A percentile compares a stretch with the other conserved stretches of the same genome.
Conservation (phyloP, 495 filamentous ascomycete species). For the Ascodesmis nigricans region DNA sequence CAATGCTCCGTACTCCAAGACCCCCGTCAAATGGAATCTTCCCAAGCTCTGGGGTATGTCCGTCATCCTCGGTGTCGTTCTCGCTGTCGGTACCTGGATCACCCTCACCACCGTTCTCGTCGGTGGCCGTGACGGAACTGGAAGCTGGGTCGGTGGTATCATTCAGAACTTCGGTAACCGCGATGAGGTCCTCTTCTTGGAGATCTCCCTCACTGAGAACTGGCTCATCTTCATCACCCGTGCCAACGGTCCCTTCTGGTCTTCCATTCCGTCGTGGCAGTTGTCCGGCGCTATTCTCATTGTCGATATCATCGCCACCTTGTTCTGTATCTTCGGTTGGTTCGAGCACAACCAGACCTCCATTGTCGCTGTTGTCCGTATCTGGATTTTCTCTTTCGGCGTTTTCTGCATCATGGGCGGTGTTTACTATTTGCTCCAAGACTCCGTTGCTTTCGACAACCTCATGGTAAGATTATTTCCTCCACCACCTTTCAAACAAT, state of each 20-base stretch:
- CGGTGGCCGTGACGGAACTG: constrained; percentile 28
- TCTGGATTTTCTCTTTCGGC: constrained; percentile 79
- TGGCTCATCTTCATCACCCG: constrained; percentile 95
- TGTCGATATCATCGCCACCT: constrained; percentile 62
- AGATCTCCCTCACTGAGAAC: constrained; percentile 81
- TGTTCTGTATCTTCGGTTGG: constrained; percentile 65
- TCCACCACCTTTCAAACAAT: background rate
- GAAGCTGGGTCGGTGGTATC: constrained; percentile 67
- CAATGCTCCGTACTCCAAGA: constrained; percentile 67
- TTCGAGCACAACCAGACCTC: constrained; percentile 47
- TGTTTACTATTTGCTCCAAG: constrained; percentile 42
- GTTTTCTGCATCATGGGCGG: constrained; percentile 50
- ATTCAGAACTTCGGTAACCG: constrained; percentile 67
- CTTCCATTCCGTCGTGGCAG: constrained; percentile 62
- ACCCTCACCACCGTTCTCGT: constrained; percentile 56
- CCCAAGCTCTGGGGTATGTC: constrained; percentile 87
- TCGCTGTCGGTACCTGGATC: constrained; percentile 70
- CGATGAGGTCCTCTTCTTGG: constrained; percentile 66
- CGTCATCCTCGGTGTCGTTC: constrained; percentile 53
- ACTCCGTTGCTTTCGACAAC: constrained; percentile 60
- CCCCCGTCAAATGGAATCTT: constrained; percentile 83
- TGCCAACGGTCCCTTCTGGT: constrained; percentile 71
- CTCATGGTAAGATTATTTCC: constrained; percentile 36
- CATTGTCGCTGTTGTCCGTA: constrained; percentile 58
- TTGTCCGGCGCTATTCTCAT: constrained; percentile 49